Evolutionary conservation across 2,329 filamentous ascomycete genomes (phyloP).

Genomic region (Sarocladiaceae sp.): DNA sequence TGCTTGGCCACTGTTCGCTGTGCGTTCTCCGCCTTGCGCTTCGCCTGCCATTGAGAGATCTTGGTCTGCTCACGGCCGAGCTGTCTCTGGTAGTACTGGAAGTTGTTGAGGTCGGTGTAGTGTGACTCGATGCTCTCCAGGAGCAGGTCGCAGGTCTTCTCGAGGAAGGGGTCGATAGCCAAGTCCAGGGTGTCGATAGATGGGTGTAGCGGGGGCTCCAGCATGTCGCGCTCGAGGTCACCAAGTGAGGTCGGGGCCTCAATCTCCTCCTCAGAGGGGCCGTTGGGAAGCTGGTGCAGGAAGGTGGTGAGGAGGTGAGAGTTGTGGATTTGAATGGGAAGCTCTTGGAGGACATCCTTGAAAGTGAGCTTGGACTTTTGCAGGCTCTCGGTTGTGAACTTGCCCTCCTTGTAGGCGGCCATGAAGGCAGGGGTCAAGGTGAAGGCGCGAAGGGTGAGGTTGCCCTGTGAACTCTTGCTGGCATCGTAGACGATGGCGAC

Average conservation of each 20-base stretch:
- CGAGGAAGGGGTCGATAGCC: constrained; percentile 93
- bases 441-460: constrained; percentile 86
- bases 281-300: constrained; percentile 81
- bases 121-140: constrained; percentile 96
- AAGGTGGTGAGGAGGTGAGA: constrained; percentile 94
- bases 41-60: constrained; percentile 93
- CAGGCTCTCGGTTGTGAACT: constrained; percentile 95
- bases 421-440: constrained; percentile 84
- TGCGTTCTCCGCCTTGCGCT: constrained; percentile 94
- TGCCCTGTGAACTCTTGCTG: constrained; percentile 89
- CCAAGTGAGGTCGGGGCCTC: constrained; percentile 74
- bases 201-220: constrained; percentile 67
- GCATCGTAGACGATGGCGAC: constrained; percentile 93
- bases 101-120: constrained; percentile 99
- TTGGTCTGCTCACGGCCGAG: constrained; percentile 92
- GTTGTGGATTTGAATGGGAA: constrained; percentile 90
- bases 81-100: constrained; percentile 92
- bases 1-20: constrained; percentile 84
- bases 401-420: constrained; percentile 89
- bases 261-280: constrained; percentile 59
- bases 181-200: constrained; percentile 89
- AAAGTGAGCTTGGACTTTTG: constrained; percentile 92
- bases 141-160: constrained; percentile 96
- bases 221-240: constrained; percentile 65
- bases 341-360: constrained; percentile 88